Evolutionary conservation across 2,329 filamentous ascomycete species (phyloP), one percentile per base, ranked within the genome.

Genomic region (Drechslera avenae): DNA sequence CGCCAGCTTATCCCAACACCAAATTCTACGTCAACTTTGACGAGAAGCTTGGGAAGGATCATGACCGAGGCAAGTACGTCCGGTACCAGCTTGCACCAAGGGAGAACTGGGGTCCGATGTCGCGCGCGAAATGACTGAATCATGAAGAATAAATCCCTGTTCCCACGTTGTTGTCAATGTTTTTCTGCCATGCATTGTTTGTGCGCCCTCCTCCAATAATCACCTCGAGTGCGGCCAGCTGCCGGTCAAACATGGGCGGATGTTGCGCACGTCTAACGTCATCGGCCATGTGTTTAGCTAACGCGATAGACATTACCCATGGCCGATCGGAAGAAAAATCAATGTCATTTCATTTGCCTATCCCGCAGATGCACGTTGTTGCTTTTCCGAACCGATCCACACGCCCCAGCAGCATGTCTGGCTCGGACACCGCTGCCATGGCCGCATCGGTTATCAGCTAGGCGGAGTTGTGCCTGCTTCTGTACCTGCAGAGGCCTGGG

Each of bases 91-190:
- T 87, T 54, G 97, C 97, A 69, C 94, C 94, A 37, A 81, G 88
- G 52, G 87, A 91, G 67, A 94, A 97, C 72, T 99, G 94, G 94
- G 94, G 94, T 0, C 94, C 94, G 1, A 85, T 96, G 84, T 70
- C 72, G 28, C 73, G 77, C 50, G 79, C 79, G 14, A 81, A 79
- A 66, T 73, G 61, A 60, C 42, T 36, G 39, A 16, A 32, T 19
- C 42, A 13, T 41, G 36, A 35, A 26, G 21, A 46, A 41, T 51
- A 34, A 10, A 26, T 28, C 44, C 17, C 18, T 48, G 39, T 21
- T 30, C 16, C 21, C 21, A 19, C 21, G 16, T 21, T 39, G 18
- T 32, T 17, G 17, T 30, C 26, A 28, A 28, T 40, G 16, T 19
- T 13, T 41, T 17, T 34, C 19, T 13, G 21, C 16, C 7, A 12